Percentiles rank a stretch among this genome's conserved stretches.
Conservation (phyloP, 2,329 filamentous ascomycete genomes). For the Periconia sp. region DNA sequence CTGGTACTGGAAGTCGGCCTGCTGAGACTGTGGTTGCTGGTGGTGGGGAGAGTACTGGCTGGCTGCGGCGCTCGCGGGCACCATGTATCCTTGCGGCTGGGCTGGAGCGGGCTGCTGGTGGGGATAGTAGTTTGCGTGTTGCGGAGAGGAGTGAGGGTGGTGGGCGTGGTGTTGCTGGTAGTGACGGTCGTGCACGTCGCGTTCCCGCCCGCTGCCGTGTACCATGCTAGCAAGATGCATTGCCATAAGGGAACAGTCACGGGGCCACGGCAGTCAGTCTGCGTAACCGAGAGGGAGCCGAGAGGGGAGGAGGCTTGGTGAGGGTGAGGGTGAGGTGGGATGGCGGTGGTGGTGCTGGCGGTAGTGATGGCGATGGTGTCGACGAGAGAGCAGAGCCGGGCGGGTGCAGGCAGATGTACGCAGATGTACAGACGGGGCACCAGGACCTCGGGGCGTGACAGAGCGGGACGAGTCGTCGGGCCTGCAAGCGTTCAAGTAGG, state of each 20-base stretch:
- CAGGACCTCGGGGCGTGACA: conserved; percentile 43
- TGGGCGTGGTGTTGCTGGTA: conserved; percentile 38
- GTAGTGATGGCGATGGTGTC: no score
- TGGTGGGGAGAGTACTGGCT: conserved; percentile 21
- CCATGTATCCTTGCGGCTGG: conserved; percentile 35
- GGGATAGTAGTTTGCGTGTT: conserved; percentile 31
- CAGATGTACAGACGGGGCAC: conserved; percentile 24
- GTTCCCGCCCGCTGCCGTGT: conserved; percentile 49
- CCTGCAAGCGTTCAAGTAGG: conserved; percentile 45
- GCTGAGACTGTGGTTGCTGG: conserved; percentile 23
- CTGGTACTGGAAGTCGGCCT: conserved; percentile 32
- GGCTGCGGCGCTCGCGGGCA: conserved; percentile 21
- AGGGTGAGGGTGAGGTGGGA: conserved; percentile 19
- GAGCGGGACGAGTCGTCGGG: conserved; percentile 26
- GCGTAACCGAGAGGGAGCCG: conserved; percentile 31
- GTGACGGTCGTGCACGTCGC: conserved; percentile 39
- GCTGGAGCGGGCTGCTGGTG: conserved; percentile 53
- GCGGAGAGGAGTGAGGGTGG: conserved; percentile 30
- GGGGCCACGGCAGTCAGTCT: conserved; percentile 40
- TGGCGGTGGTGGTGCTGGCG: no score
- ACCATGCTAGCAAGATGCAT: conserved; percentile 54
- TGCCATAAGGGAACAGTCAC: conserved; percentile 42
- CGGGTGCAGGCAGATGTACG: conserved; percentile 35
- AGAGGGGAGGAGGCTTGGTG: conserved; percentile 11
- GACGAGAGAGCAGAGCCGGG: conserved; percentile 29